Conservation (phyloP, 2,329 filamentous ascomycete species). For the Aspergillus udagawae region DNA sequence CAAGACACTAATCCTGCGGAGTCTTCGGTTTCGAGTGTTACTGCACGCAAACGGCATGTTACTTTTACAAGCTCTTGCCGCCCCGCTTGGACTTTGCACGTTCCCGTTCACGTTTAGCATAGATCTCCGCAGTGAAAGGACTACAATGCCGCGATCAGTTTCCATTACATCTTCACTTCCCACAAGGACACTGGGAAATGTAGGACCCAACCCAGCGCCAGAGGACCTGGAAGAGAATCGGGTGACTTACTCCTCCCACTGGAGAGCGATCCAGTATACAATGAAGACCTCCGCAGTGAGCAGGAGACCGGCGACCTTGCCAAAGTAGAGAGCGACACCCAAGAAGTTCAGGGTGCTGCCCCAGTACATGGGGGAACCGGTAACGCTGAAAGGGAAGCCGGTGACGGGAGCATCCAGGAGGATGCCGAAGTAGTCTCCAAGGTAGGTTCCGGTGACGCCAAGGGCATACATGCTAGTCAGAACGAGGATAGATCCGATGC, state of each 20-base stretch:
- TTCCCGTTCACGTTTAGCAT: constrained; percentile 63
- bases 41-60: neutral
- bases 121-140: constrained; percentile 90
- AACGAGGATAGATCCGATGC: constrained; percentile 76
- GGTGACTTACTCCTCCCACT: constrained; percentile 68
- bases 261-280: constrained; percentile 75
- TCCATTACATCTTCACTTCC: neutral
- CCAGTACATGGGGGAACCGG: constrained; percentile 91
- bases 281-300: constrained; percentile 70
- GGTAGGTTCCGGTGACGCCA: constrained; percentile 90
- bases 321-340: constrained; percentile 77
- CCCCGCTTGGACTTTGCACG: constrained; percentile 34
- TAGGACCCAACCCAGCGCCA: neutral
- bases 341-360: constrained; percentile 90
- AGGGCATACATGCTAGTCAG: constrained; percentile 86
- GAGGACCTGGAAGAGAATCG: constrained; percentile 2
- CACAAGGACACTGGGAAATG: neutral
- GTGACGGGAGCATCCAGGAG: constrained; percentile 94
- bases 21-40: neutral
- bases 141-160: constrained; percentile 24
- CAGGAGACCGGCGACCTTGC: constrained; percentile 79
- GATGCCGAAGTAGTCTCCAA: constrained; percentile 98
- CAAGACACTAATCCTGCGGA: constrained; percentile 1
- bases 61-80: constrained; percentile 35
- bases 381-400: constrained; percentile 92